Base-by-base conservation (phyloP, 2,329 filamentous ascomycete genomes). In the Colletotrichum horii region DNA sequence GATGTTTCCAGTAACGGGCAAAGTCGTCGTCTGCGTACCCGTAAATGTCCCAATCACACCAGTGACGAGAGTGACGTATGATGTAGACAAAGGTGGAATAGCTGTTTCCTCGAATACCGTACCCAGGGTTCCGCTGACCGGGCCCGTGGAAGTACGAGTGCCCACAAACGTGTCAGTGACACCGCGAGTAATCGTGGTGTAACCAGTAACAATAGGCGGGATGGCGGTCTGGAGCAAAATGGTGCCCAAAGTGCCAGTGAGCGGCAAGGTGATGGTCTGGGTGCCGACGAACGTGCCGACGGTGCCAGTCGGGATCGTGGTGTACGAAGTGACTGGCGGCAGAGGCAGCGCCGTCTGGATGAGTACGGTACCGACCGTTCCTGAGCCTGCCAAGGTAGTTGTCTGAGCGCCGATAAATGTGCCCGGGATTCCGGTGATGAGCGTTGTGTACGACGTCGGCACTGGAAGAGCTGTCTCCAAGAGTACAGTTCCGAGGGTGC, bases 381-480 rank as follows among this genome's bases (percentile, higher is more conserved):
- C 68, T 12, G 36, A 43, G 36, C 36, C 68, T 22, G 66, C 30
- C 7, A 71, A 5, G 24, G 68, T 71, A 36, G 68, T 55, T 4
- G 43, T 32, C n/a, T 65, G 68, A 4, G 61, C 22, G 4, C 68
- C 68, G 7, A 36, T 56, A 14, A 71, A 71, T 9, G 68, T 61
- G 28, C 68, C 68, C n/a, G 52, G 38, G 3, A 65, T 26, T 8
- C 68, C 68, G 14, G 68, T 65, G 15, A 28, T 28, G 11, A 55
- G 38, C 19, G 60, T 71, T 1, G 43, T 71, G 68, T 71, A 71
- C 12, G 48, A 36, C 14, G 48, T 67, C 6, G 38, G 38, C 24
- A 48, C 55, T 52, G 43, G 38, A 24, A 74, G 36, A n/a, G 71
- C 71, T n/a, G 71, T 74, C 71, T 74, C 22, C 11, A 74, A 16